Percentiles rank a stretch among this genome's conserved stretches.
Conservation (phyloP, 2,329 filamentous ascomycete species). For the Cladorrhinum sp. region DNA sequence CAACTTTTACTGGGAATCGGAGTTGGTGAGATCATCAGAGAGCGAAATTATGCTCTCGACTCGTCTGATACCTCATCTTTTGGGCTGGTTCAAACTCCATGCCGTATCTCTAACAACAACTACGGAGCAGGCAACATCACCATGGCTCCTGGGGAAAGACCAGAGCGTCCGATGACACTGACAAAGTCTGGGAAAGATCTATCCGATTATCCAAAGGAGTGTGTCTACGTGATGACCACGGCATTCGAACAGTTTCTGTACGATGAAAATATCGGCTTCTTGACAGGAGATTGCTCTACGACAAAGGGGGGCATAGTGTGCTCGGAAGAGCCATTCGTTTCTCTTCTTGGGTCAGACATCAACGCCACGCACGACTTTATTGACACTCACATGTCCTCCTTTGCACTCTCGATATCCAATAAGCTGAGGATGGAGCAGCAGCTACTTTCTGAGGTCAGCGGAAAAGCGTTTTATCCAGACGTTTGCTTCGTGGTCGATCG, state of each 20-base stretch:
- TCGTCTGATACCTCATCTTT: background rate
- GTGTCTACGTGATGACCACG: background rate
- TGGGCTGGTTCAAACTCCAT: background rate
- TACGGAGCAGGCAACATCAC: background rate
- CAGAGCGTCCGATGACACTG: background rate
- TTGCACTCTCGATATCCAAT: background rate
- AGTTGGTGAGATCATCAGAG: background rate
- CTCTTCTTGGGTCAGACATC: background rate
- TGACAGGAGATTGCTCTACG: no score
- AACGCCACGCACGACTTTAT: background rate
- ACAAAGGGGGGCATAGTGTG: no score
- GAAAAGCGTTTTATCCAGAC: background rate
- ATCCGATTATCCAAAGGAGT: background rate
- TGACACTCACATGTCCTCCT: background rate
- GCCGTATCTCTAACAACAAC: background rate
- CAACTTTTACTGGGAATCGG: background rate
- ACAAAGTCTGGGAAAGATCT: background rate
- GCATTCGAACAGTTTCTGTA: background rate
- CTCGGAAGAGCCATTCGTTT: background rate
- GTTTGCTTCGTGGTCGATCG: background rate
- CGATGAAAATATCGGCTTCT: background rate
- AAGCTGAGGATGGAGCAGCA: background rate
- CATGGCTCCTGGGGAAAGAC: background rate
- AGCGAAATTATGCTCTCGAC: background rate
- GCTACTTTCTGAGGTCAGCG: background rate